phyloP scores from a whole-genome alignment of 768 basidiomycete genomes.

The Heimioporus sp. region DNA sequence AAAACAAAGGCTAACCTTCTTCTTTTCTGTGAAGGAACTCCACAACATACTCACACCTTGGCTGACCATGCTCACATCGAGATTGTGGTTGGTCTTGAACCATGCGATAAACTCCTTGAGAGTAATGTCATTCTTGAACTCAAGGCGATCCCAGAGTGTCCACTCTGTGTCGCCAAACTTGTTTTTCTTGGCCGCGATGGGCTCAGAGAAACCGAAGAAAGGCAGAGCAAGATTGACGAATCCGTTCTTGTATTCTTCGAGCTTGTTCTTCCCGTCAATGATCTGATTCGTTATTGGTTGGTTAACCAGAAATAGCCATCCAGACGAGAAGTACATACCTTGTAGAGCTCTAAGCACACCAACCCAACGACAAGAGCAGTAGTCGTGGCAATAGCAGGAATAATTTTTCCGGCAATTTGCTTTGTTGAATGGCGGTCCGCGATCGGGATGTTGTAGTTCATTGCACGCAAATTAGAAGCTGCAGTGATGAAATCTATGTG shows the following conservation, averaged over 20 bases:
- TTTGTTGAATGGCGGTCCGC: conserved; percentile 94
- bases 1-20: conserved; percentile 61
- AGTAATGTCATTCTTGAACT: conserved; percentile 87
- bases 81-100: conserved; percentile 82
- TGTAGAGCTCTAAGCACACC: conserved; percentile 95
- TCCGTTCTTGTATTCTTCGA: conserved; percentile 97
- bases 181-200: conserved; percentile 83
- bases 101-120: conserved; percentile 79
- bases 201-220: conserved; percentile 99
- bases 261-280: conserved; percentile 90
- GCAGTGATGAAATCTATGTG: conserved; percentile 99
- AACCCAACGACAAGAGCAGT: conserved; percentile 94
- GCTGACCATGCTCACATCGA: conserved; percentile 93
- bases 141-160: conserved; percentile 98
- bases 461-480: conserved; percentile 92
- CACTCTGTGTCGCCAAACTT: conserved; percentile 89
- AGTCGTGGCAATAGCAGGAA: conserved; percentile 98
- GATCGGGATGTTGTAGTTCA: conserved; percentile 86
- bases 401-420: conserved; percentile 98
- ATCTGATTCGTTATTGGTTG: conserved; percentile 48
- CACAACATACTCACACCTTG: conserved; percentile 98
- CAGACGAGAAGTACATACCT: conserved; percentile 45
- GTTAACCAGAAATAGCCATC: neutral
- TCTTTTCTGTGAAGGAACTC: conserved; percentile 90
- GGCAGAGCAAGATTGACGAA: conserved; percentile 97